Evolutionary conservation across 73 alveolate species (phyloP).

Genomic region (Paramecium sonneborni): DNA sequence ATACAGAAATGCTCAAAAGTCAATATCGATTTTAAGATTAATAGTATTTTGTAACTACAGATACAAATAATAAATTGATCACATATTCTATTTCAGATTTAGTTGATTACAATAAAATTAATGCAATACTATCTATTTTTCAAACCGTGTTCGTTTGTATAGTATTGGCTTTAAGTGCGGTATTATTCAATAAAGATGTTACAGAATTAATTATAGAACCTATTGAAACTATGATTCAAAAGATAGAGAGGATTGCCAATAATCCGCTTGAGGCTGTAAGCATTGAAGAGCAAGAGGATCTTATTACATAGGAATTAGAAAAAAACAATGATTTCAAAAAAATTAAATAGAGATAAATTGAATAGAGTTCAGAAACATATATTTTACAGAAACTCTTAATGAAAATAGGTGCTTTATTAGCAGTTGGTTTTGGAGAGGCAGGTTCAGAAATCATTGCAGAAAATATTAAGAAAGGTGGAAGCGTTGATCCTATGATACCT

Average conservation of each 20-base stretch:
- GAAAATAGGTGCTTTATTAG: slow-evolving; percentile 94
- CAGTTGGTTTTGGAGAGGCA: slow-evolving; percentile 98
- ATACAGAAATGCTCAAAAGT: not conserved
- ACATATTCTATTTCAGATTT: slow-evolving; percentile 69
- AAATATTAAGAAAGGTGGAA: slow-evolving; percentile 91
- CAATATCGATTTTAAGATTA: not conserved
- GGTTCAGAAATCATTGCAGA: slow-evolving; percentile 96
- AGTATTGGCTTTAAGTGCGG: slow-evolving; percentile 71
- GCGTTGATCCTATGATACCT: slow-evolving; percentile 95
- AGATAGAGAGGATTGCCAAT: slow-evolving; percentile 79
- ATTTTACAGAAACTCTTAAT: slow-evolving; percentile 87
- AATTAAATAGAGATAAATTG: slow-evolving; percentile 26
- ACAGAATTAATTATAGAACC: slow-evolving; percentile 78
- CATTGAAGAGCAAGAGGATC: slow-evolving; percentile 71
- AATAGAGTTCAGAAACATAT: slow-evolving; percentile 82
- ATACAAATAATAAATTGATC: not conserved
- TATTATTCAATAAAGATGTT: slow-evolving; percentile 80
- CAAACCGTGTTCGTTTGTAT: slow-evolving; percentile 76
- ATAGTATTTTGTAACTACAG: not conserved
- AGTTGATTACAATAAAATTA: slow-evolving; percentile 59
- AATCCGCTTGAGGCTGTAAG: slow-evolving; percentile 86
- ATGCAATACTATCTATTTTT: slow-evolving; percentile 74
- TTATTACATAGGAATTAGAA: slow-evolving; percentile 54
- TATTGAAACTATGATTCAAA: slow-evolving; percentile 81
- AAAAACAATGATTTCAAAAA: slow-evolving; percentile 46